phyloP scores from a whole-genome alignment of 1,284 basidiomycete species.

The Cryptococcus sp. region DNA sequence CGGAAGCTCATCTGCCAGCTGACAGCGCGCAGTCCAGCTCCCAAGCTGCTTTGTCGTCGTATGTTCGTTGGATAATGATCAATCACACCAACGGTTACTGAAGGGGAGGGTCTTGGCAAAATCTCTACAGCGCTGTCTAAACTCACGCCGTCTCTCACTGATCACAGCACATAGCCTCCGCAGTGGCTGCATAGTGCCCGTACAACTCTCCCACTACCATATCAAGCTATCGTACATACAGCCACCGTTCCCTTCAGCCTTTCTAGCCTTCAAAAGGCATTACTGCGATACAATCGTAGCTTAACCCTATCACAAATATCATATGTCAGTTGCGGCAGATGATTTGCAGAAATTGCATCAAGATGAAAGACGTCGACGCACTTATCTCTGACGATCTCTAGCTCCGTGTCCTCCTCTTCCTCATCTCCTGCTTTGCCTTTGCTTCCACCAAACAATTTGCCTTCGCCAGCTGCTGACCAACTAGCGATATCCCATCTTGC shows the following conservation, averaged over 20 bases:
- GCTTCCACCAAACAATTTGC: conserved; percentile 17
- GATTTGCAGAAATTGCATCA: neutral
- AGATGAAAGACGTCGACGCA: conserved; percentile 33
- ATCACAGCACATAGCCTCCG: no score
- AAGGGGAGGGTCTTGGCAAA: no score
- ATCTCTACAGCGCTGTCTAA: no score
- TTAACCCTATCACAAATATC: conserved; percentile 10
- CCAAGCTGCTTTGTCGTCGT: no score
- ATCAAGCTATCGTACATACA: neutral
- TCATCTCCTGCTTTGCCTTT: conserved; percentile 35
- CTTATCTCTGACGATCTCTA: conserved; percentile 61
- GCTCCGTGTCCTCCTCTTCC: conserved; percentile 49
- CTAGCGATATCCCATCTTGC: conserved; percentile 63
- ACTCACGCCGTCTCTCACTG: no score
- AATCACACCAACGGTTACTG: no score
- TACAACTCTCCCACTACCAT: neutral
- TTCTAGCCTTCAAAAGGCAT: conserved; percentile 7
- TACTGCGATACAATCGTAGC: conserved; percentile 21
- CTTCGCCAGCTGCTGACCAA: conserved; percentile 58
- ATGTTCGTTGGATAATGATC: no score
- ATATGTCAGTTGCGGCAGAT: neutral
- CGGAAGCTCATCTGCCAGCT: no score
- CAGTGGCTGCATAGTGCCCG: no score
- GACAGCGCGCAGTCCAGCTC: no score
- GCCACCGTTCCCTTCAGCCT: neutral